Evolutionary conservation across 345 rosid species (phyloP).

Genomic region (Erucastrum elatum): DNA sequence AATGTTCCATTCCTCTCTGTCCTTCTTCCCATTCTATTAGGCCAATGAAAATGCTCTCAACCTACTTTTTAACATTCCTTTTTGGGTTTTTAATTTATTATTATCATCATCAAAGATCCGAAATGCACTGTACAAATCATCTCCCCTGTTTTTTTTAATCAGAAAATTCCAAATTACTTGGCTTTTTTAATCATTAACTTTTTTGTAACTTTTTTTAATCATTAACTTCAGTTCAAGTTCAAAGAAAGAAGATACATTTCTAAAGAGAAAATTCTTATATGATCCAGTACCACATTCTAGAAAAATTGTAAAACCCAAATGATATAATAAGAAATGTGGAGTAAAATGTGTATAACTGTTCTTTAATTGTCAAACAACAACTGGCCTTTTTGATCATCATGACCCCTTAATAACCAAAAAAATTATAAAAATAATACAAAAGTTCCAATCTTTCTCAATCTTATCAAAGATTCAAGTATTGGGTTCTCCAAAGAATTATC

Average conservation of each 20-base stretch:
- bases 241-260: background rate
- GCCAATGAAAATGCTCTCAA: constrained; percentile 17
- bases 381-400: constrained; percentile 17
- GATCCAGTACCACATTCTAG: background rate
- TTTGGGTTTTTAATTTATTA: background rate
- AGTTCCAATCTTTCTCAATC: constrained; percentile 13
- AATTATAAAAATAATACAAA: background rate
- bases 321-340: constrained; percentile 5
- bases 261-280: background rate
- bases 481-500: constrained; percentile 35
- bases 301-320: constrained; percentile 3
- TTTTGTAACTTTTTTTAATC: too few species aligned
- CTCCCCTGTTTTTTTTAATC: background rate
- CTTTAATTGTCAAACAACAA: constrained; percentile 33
- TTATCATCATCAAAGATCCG: background rate
- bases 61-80: background rate
- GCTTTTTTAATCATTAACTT: too few species aligned
- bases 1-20: constrained; percentile 23
- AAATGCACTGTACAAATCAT: background rate
- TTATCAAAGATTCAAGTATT: constrained; percentile 27
- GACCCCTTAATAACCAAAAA: constrained; percentile 6
- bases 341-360: constrained; percentile 23
- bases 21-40: constrained; percentile 18
- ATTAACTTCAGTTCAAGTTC: too few species aligned
- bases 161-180: too few species aligned